Conservation (phyloP, 768 basidiomycete species). For the Tricholoma terreum region DNA sequence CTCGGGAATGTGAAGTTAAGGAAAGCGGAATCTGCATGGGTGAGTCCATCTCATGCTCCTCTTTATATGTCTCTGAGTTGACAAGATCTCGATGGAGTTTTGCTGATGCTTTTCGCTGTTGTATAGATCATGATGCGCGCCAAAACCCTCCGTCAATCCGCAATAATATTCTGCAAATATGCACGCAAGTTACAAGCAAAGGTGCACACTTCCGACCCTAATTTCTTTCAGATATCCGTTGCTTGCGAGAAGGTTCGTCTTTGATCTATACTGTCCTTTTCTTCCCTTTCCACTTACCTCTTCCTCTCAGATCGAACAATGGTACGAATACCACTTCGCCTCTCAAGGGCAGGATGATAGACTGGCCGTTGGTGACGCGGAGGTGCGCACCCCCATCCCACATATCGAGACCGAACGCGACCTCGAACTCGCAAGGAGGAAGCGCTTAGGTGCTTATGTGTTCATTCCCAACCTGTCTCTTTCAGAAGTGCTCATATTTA, state of each 20-base stretch:
- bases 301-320: constrained; percentile 75
- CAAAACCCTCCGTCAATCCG: constrained; percentile 88
- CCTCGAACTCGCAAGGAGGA: constrained; percentile 28
- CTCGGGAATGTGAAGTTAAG: constrained; percentile 90
- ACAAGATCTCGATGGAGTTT: too few relatives aligned
- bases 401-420: constrained; percentile 43
- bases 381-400: constrained; percentile 56
- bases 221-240: constrained; percentile 76
- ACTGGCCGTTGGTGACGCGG: constrained; percentile 41
- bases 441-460: constrained; percentile 17
- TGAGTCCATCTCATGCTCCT: constrained; percentile 31
- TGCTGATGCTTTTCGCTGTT: too few relatives aligned
- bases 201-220: constrained; percentile 77
- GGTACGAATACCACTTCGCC: constrained; percentile 92
- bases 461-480: background rate
- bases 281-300: constrained; percentile 7
- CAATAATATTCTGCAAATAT: constrained; percentile 81
- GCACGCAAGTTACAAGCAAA: constrained; percentile 82
- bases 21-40: constrained; percentile 82
- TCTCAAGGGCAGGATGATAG: constrained; percentile 61
- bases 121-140: constrained; percentile 84
- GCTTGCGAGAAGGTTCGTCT: constrained; percentile 74
- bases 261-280: background rate
- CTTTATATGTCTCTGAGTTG: too few relatives aligned
- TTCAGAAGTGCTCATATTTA: too few relatives aligned